Conservation (phyloP, 805 yeast species). For the Ogataea naganishii region DNA sequence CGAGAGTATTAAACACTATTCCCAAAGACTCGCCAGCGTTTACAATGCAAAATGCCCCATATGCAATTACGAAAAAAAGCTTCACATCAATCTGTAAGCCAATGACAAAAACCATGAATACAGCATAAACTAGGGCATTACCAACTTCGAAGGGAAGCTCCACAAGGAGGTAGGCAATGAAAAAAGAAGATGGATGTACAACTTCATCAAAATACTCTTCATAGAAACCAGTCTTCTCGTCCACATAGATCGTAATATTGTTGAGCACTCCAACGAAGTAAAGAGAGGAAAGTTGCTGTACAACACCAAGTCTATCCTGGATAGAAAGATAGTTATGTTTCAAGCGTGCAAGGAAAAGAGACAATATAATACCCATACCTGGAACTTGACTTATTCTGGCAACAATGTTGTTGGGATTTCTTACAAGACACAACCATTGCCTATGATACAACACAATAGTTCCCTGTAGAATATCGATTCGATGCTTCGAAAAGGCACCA, state of each 20-base stretch:
- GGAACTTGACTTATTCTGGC: slow-evolving; percentile 60
- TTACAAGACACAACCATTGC: slow-evolving; percentile 31
- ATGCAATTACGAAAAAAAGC: slow-evolving; percentile 58
- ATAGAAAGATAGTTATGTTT: slow-evolving; percentile 42
- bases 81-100: slow-evolving; percentile 65
- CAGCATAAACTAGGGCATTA: slow-evolving; percentile 49
- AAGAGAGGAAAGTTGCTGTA: slow-evolving; percentile 64
- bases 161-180: slow-evolving; percentile 44
- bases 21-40: slow-evolving; percentile 84
- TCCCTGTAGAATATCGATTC: slow-evolving; percentile 24
- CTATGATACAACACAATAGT: slow-evolving; percentile 27
- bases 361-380: slow-evolving; percentile 54
- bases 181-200: slow-evolving; percentile 59
- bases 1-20: slow-evolving; percentile 65
- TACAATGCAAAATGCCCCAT: slow-evolving; percentile 43
- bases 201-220: slow-evolving; percentile 70
- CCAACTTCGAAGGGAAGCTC: slow-evolving; percentile 65
- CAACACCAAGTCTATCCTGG: slow-evolving; percentile 61
- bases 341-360: slow-evolving; percentile 61
- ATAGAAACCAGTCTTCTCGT: slow-evolving; percentile 65
- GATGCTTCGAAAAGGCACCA: slow-evolving; percentile 20
- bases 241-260: slow-evolving; percentile 68
- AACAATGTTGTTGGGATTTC: slow-evolving; percentile 49
- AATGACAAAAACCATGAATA: slow-evolving; percentile 56
- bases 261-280: slow-evolving; percentile 77